These are phyloP conservation scores for Didymosphaeria variabile DNA, from an alignment of 2,329 filamentous ascomycete genomes.

Conservation along the genomic window DNA sequence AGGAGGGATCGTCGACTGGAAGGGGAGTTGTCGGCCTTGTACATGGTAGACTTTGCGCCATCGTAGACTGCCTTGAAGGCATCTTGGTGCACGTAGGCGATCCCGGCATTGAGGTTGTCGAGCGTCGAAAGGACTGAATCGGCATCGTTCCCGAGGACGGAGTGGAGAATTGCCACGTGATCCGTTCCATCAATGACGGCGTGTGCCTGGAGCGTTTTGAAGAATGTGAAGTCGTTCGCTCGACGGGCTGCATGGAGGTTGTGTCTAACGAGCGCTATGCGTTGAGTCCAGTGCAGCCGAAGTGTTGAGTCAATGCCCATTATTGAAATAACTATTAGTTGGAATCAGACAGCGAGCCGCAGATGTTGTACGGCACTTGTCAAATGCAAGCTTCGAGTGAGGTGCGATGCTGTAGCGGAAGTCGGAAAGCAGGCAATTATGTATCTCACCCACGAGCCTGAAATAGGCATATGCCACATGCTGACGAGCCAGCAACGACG, in stretches of 20 bases:
- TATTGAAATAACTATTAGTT: slow-evolving; percentile 16
- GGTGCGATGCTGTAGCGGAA: neutral
- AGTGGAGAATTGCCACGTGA: slow-evolving; percentile 54
- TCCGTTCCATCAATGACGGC: slow-evolving; percentile 56
- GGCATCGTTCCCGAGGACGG: slow-evolving; percentile 53
- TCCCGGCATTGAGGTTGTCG: slow-evolving; percentile 57
- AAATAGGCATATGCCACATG: neutral
- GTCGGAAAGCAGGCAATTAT: neutral
- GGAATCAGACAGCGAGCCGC: slow-evolving; percentile 7
- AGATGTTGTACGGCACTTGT: slow-evolving; percentile 10
- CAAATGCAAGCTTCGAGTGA: neutral
- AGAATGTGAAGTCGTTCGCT: slow-evolving; percentile 58
- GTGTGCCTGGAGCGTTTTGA: slow-evolving; percentile 57
- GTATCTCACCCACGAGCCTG: neutral
- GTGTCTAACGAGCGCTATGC: slow-evolving; percentile 55
- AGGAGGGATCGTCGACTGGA: slow-evolving; percentile 47
- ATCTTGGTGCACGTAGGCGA: slow-evolving; percentile 58
- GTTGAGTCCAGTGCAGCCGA: slow-evolving; percentile 57
- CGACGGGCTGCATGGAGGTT: slow-evolving; percentile 55
- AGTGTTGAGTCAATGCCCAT: slow-evolving; percentile 36
- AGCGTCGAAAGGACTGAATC: slow-evolving; percentile 55
- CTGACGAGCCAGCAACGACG: neutral
- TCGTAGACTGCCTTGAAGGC: slow-evolving; percentile 58
- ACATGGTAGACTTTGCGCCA: slow-evolving; percentile 48
- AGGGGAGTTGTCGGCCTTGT: slow-evolving; percentile 40